Percentiles rank a stretch among this genome's conserved stretches.
Evolutionary conservation across 1,284 basidiomycete genomes (phyloP).

Genomic region (Pholiota adiposa): DNA sequence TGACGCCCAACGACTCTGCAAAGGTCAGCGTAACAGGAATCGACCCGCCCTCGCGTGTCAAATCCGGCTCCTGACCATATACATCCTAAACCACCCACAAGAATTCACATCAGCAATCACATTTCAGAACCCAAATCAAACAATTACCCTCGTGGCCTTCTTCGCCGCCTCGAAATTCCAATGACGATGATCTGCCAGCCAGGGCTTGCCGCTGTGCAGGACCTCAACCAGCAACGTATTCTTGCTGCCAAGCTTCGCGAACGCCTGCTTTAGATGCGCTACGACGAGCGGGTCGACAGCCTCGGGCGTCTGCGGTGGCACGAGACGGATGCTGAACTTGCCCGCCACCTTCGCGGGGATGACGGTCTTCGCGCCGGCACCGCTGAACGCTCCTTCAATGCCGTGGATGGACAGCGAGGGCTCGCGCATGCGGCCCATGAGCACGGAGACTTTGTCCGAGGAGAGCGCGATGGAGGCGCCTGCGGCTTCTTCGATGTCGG

Average conservation of each 20-base stretch:
- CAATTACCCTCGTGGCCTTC: conserved; percentile 71
- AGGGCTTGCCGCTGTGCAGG: conserved; percentile 88
- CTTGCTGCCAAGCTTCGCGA: conserved; percentile 84
- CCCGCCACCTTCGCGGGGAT: conserved; percentile 91
- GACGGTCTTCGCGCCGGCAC: conserved; percentile 90
- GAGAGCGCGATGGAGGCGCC: conserved; percentile 82
- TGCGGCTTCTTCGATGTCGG: conserved; percentile 82
- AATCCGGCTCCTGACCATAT: conserved; percentile 84
- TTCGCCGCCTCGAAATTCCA: conserved; percentile 96
- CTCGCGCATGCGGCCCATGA: conserved; percentile 91
- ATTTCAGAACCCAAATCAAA: background rate
- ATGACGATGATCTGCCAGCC: conserved; percentile 84
- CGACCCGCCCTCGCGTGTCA: conserved; percentile 94
- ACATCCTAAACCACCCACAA: conserved; percentile 53
- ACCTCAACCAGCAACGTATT: conserved; percentile 64
- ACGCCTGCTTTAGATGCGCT: conserved; percentile 77
- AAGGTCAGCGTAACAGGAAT: conserved; percentile 98
- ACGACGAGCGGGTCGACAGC: conserved; percentile 74
- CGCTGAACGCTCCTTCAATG: conserved; percentile 96
- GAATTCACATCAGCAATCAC: conserved; percentile 1
- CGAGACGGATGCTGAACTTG: conserved; percentile 92
- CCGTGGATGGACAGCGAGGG: conserved; percentile 94
- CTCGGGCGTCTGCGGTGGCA: conserved; percentile 89
- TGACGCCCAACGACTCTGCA: conserved; percentile 83
- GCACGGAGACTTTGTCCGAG: conserved; percentile 80